Percentiles rank a stretch among this genome's conserved stretches.
Conservation (phyloP, 2,329 filamentous ascomycete genomes). For the Botryosphaeria dothidea region DNA sequence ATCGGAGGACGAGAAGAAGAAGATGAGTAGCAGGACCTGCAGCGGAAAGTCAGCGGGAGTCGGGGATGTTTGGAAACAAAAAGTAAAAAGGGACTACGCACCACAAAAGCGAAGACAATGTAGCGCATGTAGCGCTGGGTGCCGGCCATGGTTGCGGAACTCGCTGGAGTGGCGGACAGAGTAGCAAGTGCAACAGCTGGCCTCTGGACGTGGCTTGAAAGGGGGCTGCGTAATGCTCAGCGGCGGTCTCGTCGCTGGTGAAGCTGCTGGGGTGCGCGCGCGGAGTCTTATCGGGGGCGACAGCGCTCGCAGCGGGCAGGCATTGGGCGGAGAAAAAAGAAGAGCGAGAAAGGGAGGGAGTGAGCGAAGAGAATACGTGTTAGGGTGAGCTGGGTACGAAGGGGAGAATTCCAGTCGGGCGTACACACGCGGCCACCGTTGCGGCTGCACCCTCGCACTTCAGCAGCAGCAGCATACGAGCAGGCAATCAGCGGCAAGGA, state of each 20-base stretch:
- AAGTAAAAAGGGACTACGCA: conserved; percentile 51
- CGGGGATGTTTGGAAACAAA: background rate
- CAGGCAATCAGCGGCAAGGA: conserved; percentile 14
- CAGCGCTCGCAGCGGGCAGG: background rate
- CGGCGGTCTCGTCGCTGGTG: background rate
- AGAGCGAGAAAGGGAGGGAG: background rate
- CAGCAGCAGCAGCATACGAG: background rate
- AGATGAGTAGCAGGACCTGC: conserved; percentile 70
- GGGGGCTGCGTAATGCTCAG: background rate
- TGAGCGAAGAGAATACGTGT: conserved; percentile 8
- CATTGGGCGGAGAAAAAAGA: background rate
- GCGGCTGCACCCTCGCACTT: background rate
- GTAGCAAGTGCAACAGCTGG: background rate
- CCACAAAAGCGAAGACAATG: conserved; percentile 80
- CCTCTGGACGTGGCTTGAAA: background rate
- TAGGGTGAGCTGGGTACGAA: conserved; percentile 1
- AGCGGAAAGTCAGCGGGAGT: background rate
- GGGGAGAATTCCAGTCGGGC: conserved; percentile 9
- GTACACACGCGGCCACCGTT: conserved; percentile 7
- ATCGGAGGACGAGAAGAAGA: conserved; percentile 71
- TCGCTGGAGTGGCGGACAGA: background rate
- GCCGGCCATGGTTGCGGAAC: conserved; percentile 60
- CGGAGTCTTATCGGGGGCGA: background rate
- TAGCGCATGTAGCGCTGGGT: conserved; percentile 71
- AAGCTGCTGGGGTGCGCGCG: background rate